A percentile compares a stretch with the other conserved stretches of the same genome.
Conservation (phyloP, 2,329 filamentous ascomycete species). For the Penicillium brevicompactum region DNA sequence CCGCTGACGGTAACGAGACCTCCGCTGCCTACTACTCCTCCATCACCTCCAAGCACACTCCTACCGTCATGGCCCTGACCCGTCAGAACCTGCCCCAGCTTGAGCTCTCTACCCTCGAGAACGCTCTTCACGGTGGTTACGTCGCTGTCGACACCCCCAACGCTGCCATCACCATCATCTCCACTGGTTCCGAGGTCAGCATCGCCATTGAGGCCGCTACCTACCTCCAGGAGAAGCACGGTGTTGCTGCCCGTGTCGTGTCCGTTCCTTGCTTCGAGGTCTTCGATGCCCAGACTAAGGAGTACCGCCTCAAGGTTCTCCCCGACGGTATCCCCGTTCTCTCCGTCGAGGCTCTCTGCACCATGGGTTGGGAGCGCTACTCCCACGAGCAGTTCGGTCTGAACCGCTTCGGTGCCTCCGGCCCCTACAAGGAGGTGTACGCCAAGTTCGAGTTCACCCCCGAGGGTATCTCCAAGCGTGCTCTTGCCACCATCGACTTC, state of each 20-base stretch:
- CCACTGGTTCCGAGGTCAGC: slow-evolving; percentile 93
- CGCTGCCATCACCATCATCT: slow-evolving; percentile 85
- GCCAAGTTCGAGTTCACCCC: slow-evolving; percentile 99
- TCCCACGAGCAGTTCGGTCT: slow-evolving; percentile 99
- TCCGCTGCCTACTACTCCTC: slow-evolving; percentile 97
- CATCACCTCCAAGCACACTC: slow-evolving; percentile 84
- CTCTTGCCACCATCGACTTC: slow-evolving; percentile 88
- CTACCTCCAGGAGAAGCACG: slow-evolving; percentile 84
- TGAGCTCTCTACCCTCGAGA: slow-evolving; percentile 87
- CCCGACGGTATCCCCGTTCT: slow-evolving; percentile 91
- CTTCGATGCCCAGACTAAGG: slow-evolving; percentile 91
- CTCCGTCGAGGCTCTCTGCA: slow-evolving; percentile 95
- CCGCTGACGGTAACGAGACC: slow-evolving; percentile 97
- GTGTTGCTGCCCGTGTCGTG: slow-evolving; percentile 85
- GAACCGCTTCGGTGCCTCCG: slow-evolving; percentile 97
- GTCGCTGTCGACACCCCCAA: slow-evolving; percentile 80
- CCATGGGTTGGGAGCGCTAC: slow-evolving; percentile 98
- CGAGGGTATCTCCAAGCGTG: slow-evolving; percentile 94
- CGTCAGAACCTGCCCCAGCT: slow-evolving; percentile 98
- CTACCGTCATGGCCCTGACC: slow-evolving; percentile 90
- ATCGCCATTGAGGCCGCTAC: slow-evolving; percentile 93
- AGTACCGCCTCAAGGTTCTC: slow-evolving; percentile 89
- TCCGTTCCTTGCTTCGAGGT: slow-evolving; percentile 97
- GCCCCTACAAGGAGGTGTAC: slow-evolving; percentile 97
- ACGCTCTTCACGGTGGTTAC: slow-evolving; percentile 93